A percentile compares a stretch with the other conserved stretches of the same genome.
Conservation (phyloP, 768 basidiomycete genomes). For the Agaricus blazei region DNA sequence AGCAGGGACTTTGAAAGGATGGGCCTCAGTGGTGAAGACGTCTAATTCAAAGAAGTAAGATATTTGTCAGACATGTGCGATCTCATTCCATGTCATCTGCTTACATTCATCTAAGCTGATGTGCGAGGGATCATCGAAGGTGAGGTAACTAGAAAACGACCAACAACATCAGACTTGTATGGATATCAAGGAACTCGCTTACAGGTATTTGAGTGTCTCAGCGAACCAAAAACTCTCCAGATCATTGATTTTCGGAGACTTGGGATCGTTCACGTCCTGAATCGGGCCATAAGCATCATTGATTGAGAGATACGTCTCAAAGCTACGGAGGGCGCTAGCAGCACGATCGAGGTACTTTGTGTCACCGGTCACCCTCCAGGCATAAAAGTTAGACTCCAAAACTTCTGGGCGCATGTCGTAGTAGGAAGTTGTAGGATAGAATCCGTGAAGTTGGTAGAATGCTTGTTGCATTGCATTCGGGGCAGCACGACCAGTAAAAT, state of each 20-base stretch:
- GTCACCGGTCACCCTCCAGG: conserved; percentile 69
- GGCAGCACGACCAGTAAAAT: conserved; percentile 45
- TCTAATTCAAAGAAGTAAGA: neutral
- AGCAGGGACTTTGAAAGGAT: conserved; percentile 58
- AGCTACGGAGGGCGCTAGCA: conserved; percentile 47
- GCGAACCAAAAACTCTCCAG: conserved; percentile 70
- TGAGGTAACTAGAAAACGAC: conserved; percentile 47
- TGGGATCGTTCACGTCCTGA: conserved; percentile 44
- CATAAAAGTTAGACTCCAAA: conserved; percentile 78
- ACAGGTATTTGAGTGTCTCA: conserved; percentile 76
- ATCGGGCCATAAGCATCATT: conserved; percentile 41
- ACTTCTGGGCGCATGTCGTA: conserved; percentile 76
- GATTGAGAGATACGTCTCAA: conserved; percentile 46
- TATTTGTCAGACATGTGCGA: neutral
- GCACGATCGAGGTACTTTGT: conserved; percentile 65
- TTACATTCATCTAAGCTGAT: conserved; percentile 67
- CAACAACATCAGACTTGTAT: neutral
- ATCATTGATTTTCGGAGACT: conserved; percentile 42
- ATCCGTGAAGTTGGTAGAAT: conserved; percentile 61
- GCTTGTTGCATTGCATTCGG: conserved; percentile 32
- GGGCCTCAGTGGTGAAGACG: conserved; percentile 70
- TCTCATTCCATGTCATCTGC: conserved; percentile 13
- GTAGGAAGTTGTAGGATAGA: conserved; percentile 48
- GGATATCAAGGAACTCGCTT: conserved; percentile 11
- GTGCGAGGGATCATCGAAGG: conserved; percentile 63